Conservation (phyloP, 2,329 filamentous ascomycete species). For the Juglanconis juglandina region DNA sequence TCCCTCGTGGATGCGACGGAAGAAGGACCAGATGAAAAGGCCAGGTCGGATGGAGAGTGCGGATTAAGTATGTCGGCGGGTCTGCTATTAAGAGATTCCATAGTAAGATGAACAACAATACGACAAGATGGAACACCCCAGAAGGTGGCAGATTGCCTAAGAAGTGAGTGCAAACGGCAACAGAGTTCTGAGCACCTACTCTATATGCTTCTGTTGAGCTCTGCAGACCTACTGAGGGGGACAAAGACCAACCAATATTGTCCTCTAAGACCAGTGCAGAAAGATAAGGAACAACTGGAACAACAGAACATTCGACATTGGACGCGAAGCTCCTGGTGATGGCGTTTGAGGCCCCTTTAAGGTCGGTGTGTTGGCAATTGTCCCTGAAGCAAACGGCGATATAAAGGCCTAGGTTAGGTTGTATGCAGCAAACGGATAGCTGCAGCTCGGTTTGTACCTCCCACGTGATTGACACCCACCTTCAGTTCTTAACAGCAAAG, state of each 20-base stretch:
- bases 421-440: slow-evolving; percentile 34
- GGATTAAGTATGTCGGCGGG: neutral
- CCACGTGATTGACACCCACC: slow-evolving; percentile 32
- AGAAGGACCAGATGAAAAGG: slow-evolving; percentile 4
- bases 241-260: slow-evolving; percentile 7
- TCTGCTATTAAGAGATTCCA: slow-evolving; percentile 7
- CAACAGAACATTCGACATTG: slow-evolving; percentile 10
- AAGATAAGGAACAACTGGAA: slow-evolving; percentile 12
- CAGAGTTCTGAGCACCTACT: slow-evolving; percentile 22
- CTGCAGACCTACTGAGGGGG: slow-evolving; percentile 13
- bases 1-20: slow-evolving; percentile 14
- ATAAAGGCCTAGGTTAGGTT: slow-evolving; percentile 32
- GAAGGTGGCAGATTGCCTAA: slow-evolving; percentile 11
- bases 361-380: neutral
- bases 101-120: neutral
- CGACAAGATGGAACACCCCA: neutral
- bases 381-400: slow-evolving; percentile 22
- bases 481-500: neutral
- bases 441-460: slow-evolving; percentile 34
- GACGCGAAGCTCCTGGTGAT: slow-evolving; percentile 2
- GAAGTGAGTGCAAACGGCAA: slow-evolving; percentile 28
- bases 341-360: slow-evolving; percentile 9
- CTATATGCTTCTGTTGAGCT: slow-evolving; percentile 24
- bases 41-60: slow-evolving; percentile 4
- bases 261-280: slow-evolving; percentile 9